Evolutionary conservation across 805 yeast species (phyloP).

Genomic region (Starmerella asiatica): DNA sequence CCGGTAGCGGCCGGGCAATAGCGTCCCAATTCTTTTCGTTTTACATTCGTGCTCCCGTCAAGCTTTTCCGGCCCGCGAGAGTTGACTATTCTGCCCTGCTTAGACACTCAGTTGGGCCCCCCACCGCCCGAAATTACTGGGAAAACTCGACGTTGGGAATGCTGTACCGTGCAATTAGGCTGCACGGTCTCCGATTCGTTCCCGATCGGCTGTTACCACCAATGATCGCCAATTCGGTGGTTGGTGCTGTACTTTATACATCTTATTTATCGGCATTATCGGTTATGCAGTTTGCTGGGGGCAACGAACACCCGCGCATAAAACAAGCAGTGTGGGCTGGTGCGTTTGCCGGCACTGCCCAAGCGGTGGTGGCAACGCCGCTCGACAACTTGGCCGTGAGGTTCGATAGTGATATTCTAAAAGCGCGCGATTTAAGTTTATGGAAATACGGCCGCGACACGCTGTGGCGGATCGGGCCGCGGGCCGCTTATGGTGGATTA

Average conservation of each 20-base stretch:
- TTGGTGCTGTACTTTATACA: constrained; percentile 75
- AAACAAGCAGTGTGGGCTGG: constrained; percentile 55
- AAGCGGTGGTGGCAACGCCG: constrained; percentile 87
- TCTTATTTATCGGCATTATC: constrained; percentile 44
- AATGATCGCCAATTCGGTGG: constrained; percentile 71
- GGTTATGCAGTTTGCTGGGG: constrained; percentile 16
- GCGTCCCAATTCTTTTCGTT: constrained; percentile 65
- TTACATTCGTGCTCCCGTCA: constrained; percentile 68
- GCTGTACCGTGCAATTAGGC: constrained; percentile 51
- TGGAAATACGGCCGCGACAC: constrained; percentile 67
- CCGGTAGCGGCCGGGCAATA: constrained; percentile 77
- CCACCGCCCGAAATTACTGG: constrained; percentile 31
- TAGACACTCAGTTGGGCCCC: constrained; percentile 16
- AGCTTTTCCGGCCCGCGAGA: constrained; percentile 78
- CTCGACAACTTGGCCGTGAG: constrained; percentile 81
- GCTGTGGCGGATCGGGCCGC: constrained; percentile 56
- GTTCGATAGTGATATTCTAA: constrained; percentile 58
- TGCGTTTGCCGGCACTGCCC: constrained; percentile 69
- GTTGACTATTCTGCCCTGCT: constrained; percentile 55
- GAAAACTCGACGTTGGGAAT: constrained; percentile 75
- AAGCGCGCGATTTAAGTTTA: constrained; percentile 31
- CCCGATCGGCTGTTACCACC: constrained; percentile 85
- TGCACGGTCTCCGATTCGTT: constrained; percentile 75
- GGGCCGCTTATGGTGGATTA: constrained; percentile 84
- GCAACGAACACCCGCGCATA: constrained; percentile 35